Evolutionary conservation across 306 rosid genomes (phyloP).

Genomic region (Rubus idaeus): DNA sequence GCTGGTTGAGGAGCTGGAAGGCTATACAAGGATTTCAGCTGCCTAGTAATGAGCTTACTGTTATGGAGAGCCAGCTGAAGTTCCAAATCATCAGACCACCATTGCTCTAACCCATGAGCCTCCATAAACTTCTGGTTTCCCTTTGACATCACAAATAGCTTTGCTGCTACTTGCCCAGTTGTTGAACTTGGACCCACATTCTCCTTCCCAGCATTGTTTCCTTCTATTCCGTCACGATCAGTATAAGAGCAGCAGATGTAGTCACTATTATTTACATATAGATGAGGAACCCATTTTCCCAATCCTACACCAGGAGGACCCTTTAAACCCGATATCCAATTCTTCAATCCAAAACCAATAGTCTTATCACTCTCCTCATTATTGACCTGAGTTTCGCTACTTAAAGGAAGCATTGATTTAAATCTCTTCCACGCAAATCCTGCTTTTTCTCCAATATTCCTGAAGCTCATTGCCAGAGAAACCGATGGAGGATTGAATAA

Average conservation of each 20-base stretch:
- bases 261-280: slow-evolving; percentile 86
- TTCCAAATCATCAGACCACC: slow-evolving; percentile 96
- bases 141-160: slow-evolving; percentile 79
- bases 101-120: slow-evolving; percentile 94
- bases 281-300: slow-evolving; percentile 81
- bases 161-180: slow-evolving; percentile 59
- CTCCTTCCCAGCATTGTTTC: slow-evolving; percentile 44
- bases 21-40: slow-evolving; percentile 68
- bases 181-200: slow-evolving; percentile 45
- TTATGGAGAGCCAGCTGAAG: slow-evolving; percentile 72
- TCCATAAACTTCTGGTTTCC: slow-evolving; percentile 88
- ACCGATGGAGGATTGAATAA: slow-evolving; percentile 96
- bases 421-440: slow-evolving; percentile 75
- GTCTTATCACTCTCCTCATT: slow-evolving; percentile 32
- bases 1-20: slow-evolving; percentile 44
- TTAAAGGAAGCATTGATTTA: slow-evolving; percentile 65
- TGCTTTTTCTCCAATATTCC: slow-evolving; percentile 68
- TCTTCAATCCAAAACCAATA: slow-evolving; percentile 35
- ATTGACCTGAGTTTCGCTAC: slow-evolving; percentile 38
- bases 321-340: slow-evolving; percentile 49
- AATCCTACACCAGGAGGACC: slow-evolving; percentile 37
- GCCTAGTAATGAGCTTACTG: slow-evolving; percentile 82
- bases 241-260: slow-evolving; percentile 87
- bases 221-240: slow-evolving; percentile 45
- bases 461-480: slow-evolving; percentile 71